phyloP scores from a whole-genome alignment of 495 filamentous ascomycete species.

The Massariosphaeria phaeospora region DNA sequence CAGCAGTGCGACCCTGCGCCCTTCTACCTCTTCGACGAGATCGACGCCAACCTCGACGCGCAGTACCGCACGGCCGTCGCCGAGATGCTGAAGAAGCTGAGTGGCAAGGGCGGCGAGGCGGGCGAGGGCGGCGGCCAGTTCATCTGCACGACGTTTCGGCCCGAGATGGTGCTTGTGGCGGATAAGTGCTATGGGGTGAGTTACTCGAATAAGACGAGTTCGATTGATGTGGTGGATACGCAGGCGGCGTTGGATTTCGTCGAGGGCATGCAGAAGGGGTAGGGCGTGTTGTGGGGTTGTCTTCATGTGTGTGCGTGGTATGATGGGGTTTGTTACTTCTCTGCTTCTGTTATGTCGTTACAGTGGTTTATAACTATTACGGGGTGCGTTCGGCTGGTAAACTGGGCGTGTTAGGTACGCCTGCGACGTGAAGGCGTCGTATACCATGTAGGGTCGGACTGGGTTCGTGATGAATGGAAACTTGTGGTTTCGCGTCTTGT shows the following conservation, averaged over 20 bases:
- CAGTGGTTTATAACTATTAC: no score
- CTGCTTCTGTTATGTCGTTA: no score
- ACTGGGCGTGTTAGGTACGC: no score
- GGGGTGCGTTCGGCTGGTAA: no score
- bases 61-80: conserved; percentile 96
- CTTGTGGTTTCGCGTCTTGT: no score
- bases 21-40: conserved; percentile 99
- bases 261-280: conserved; percentile 52
- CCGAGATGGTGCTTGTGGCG: conserved; percentile 90
- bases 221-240: conserved; percentile 79
- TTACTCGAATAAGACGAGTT: conserved; percentile 88
- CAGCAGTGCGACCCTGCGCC: conserved; percentile 95
- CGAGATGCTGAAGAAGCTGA: conserved; percentile 60
- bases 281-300: no score
- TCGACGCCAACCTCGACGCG: conserved; percentile 96
- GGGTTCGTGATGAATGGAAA: no score
- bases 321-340: no score
- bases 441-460: no score
- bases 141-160: conserved; percentile 89
- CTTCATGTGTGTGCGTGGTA: no score
- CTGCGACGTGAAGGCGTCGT: no score
- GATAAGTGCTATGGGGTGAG: conserved; percentile 97
- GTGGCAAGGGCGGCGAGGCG: conserved; percentile 14
- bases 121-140: conserved; percentile 46
- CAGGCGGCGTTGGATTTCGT: conserved; percentile 92